Evolutionary conservation across 169 alveolate genomes (phyloP).

Genomic region (Toxoplasma gondii): DNA sequence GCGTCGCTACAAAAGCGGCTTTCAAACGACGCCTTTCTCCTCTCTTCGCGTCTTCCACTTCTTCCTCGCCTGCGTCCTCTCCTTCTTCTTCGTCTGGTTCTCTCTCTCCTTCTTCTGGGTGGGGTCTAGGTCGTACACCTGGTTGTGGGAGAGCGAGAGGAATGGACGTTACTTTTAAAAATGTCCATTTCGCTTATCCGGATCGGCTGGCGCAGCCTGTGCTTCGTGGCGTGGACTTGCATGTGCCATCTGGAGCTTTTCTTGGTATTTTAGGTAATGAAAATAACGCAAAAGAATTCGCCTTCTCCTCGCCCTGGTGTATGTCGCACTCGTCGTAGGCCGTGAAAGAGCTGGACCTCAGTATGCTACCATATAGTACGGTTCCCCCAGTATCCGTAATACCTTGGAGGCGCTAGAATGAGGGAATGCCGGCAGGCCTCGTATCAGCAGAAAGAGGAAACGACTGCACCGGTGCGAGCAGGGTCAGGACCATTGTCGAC

Average conservation of each 20-base stretch:
- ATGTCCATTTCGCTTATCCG: constrained; percentile 59
- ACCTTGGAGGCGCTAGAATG: not conserved
- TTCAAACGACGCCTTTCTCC: not conserved
- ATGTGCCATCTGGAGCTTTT: constrained; percentile 43
- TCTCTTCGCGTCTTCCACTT: not conserved
- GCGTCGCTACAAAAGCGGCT: not conserved
- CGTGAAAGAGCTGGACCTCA: not conserved
- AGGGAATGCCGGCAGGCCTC: not conserved
- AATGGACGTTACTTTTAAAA: not conserved
- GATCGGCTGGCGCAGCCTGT: constrained; percentile 16
- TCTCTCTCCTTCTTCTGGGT: not conserved
- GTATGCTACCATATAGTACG: not conserved
- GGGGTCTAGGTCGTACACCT: not conserved
- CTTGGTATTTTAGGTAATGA: constrained; percentile 26
- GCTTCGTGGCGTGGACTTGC: constrained; percentile 42
- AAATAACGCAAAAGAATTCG: not conserved
- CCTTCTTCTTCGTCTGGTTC: not conserved
- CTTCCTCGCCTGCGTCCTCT: not conserved
- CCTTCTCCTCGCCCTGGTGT: not conserved
- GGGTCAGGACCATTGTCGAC: too few species aligned
- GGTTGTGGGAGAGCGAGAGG: not conserved
- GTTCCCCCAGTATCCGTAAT: not conserved
- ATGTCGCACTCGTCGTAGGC: not conserved
- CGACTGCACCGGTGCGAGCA: too few species aligned
- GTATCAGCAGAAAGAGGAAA: too few species aligned